Evolutionary conservation across 768 basidiomycete species (phyloP).

Genomic region (Mycena chlorophos): DNA sequence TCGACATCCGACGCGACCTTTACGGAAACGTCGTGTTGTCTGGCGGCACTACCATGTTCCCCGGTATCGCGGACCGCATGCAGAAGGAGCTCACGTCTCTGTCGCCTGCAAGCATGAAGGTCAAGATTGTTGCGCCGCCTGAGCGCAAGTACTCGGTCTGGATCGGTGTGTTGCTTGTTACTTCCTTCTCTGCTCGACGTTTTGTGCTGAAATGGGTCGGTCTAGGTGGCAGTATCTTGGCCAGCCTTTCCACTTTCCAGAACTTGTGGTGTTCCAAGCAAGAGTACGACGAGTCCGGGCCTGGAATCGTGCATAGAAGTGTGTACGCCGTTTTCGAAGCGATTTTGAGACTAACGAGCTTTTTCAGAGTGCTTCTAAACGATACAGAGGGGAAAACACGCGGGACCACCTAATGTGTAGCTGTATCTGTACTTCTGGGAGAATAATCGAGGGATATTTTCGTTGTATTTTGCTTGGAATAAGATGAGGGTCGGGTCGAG

Average conservation of each 20-base stretch:
- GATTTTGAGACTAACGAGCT: not conserved
- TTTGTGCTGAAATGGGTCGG: too few relatives aligned
- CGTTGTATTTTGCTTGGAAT: too few relatives aligned
- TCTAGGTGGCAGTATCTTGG: conserved; percentile 20
- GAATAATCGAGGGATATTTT: too few relatives aligned
- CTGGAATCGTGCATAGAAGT: conserved; percentile 49
- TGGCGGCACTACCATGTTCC: conserved; percentile 24
- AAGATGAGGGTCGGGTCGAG: too few relatives aligned
- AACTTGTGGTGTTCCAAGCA: conserved; percentile 24
- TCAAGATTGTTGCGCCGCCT: conserved; percentile 60
- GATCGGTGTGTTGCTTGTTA: too few relatives aligned
- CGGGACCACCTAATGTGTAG: not conserved
- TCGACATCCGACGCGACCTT: conserved; percentile 21
- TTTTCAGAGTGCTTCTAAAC: conserved; percentile 24
- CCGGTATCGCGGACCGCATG: conserved; percentile 44
- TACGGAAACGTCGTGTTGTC: conserved; percentile 24
- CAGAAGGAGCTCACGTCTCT: conserved; percentile 70
- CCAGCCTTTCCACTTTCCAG: conserved; percentile 22
- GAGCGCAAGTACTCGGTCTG: conserved; percentile 63
- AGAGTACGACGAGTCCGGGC: conserved; percentile 35
- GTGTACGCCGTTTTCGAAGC: conserved; percentile 2
- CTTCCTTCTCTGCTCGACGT: too few relatives aligned
- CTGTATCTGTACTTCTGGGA: not conserved
- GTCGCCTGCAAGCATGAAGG: conserved; percentile 68
- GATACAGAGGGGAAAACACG: not conserved